Conservation (phyloP, 352 stramenopile species). For the Phytophthora cactorum region DNA sequence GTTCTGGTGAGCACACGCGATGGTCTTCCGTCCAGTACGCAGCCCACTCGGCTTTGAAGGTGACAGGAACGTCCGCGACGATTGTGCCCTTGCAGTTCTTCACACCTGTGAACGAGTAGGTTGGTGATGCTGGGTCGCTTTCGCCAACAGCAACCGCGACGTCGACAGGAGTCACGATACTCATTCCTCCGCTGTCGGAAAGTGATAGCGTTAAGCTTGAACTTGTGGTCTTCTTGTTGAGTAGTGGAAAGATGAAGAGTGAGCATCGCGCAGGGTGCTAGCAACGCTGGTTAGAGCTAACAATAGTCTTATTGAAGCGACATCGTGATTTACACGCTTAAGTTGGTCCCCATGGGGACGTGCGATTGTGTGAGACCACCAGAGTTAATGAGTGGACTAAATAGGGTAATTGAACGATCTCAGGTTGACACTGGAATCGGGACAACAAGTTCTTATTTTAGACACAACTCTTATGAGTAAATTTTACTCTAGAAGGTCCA, state of each 20-base stretch:
- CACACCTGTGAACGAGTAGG: constrained; percentile 6
- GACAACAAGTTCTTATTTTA: too few relatives aligned
- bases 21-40: constrained; percentile 7
- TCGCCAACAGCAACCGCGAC: neutral
- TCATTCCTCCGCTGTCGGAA: constrained; percentile 1
- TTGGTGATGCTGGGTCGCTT: neutral
- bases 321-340: neutral
- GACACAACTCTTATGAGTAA: too few relatives aligned
- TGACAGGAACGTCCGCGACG: neutral
- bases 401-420: too few relatives aligned
- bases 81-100: neutral
- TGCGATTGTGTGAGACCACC: too few relatives aligned
- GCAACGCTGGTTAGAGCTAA: neutral
- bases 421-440: too few relatives aligned
- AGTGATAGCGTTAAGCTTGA: neutral
- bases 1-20: neutral
- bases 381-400: neutral
- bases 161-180: constrained; percentile 6
- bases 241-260: constrained; percentile 5
- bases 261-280: neutral
- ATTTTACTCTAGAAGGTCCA: too few relatives aligned
- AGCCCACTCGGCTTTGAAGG: constrained; percentile 2
- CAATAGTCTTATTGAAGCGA: neutral
- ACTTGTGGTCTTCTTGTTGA: neutral
- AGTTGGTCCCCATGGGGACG: neutral